These are phyloP conservation scores for Aspergillus panamensis DNA, from an alignment of 495 filamentous ascomycete species.

Conservation along the genomic window DNA sequence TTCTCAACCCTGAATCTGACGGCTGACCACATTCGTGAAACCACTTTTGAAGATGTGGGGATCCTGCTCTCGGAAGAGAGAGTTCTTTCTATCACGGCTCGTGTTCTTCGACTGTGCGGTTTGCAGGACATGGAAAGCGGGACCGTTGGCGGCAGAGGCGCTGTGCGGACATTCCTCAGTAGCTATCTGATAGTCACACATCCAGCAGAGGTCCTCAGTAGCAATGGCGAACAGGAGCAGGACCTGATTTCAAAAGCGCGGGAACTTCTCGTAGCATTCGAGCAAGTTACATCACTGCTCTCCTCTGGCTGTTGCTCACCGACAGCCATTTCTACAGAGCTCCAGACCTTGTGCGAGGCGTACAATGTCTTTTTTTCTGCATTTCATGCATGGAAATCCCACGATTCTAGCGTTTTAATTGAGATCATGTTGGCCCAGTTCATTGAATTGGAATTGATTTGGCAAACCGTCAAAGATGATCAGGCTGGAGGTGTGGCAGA, in stretches of 20 bases:
- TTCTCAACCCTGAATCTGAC: conserved; percentile 70
- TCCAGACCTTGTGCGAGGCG: conserved; percentile 49
- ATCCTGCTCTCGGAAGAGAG: conserved; percentile 70
- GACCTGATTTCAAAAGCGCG: conserved; percentile 85
- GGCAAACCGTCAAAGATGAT: conserved; percentile 93
- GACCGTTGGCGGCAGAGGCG: conserved; percentile 68
- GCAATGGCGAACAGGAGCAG: conserved; percentile 80
- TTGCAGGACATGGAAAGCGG: conserved; percentile 68
- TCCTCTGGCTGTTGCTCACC: conserved; percentile 50
- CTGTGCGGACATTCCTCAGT: conserved; percentile 85
- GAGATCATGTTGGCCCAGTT: conserved; percentile 96
- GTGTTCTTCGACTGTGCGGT: conserved; percentile 71
- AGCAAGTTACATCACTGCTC: conserved; percentile 65
- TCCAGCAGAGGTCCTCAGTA: conserved; percentile 83
- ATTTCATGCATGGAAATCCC: conserved; percentile 91
- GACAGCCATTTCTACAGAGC: conserved; percentile 36
- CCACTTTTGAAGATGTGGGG: conserved; percentile 78
- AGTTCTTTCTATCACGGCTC: conserved; percentile 65
- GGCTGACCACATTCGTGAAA: conserved; percentile 67
- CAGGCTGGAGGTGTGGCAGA: conserved; percentile 78
- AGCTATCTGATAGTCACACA: conserved; percentile 92
- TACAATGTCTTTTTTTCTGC: conserved; percentile 86
- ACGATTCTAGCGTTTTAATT: conserved; percentile 83
- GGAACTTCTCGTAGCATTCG: conserved; percentile 78
- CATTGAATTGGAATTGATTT: conserved; percentile 91